Conservation (phyloP, 176 grass and related monocot genomes). For the Oryza punctata region DNA sequence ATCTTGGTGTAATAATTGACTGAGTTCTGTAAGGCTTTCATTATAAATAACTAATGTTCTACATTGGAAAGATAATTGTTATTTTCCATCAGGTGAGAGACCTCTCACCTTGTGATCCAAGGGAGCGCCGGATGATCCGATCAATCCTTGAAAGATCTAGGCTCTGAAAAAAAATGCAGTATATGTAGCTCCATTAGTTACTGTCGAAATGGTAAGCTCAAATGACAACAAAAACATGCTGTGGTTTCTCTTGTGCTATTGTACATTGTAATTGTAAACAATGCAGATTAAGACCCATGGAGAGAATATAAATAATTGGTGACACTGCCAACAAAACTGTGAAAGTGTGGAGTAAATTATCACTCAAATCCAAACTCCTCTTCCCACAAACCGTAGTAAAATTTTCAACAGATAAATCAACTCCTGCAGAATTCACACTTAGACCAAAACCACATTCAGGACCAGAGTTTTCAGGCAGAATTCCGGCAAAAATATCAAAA, state of each 20-base stretch:
- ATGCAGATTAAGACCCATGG: background rate
- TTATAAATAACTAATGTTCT: background rate
- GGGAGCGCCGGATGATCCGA: constrained; percentile 82
- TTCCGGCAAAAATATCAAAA: background rate
- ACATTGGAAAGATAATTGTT: background rate
- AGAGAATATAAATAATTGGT: background rate
- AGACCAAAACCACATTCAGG: background rate
- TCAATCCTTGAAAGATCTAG: constrained; percentile 90
- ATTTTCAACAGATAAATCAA: background rate
- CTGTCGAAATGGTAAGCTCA: background rate
- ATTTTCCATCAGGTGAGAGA: constrained; percentile 14
- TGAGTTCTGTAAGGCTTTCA: background rate
- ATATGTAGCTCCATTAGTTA: background rate
- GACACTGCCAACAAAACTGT: background rate
- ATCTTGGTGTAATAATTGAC: no score
- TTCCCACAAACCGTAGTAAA: background rate
- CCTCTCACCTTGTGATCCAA: constrained; percentile 77
- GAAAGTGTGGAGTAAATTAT: background rate
- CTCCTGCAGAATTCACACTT: background rate
- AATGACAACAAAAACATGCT: background rate
- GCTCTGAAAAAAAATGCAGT: constrained; percentile 49
- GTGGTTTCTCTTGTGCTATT: constrained; percentile 8
- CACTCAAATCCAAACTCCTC: background rate
- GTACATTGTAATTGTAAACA: background rate
- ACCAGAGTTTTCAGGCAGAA: no score